phyloP scores from a whole-genome alignment of 2,329 filamentous ascomycete genomes.

The Aaosphaeria arxii region DNA sequence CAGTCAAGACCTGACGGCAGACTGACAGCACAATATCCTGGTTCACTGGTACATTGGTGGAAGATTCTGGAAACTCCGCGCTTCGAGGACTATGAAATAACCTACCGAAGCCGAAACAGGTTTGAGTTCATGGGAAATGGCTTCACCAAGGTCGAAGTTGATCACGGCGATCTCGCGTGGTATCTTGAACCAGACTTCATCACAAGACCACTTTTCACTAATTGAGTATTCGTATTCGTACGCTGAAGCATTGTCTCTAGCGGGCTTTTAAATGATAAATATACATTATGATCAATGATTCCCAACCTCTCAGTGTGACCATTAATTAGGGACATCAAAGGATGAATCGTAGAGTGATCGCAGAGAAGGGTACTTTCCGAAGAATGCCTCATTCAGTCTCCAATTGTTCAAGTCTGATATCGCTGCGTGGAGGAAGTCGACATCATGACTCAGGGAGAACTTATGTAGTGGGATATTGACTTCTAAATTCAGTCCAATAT shows the following conservation, averaged over 20 bases:
- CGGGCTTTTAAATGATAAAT: too few species aligned
- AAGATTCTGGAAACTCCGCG: neutral
- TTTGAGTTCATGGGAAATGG: neutral
- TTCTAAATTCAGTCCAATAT: neutral
- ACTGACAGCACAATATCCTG: neutral
- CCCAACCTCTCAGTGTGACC: too few species aligned
- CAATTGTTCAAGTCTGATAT: neutral
- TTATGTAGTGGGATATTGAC: neutral
- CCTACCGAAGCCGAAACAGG: neutral
- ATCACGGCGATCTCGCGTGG: neutral
- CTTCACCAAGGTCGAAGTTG: neutral
- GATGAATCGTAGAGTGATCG: too few species aligned
- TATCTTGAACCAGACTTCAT: neutral
- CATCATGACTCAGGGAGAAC: neutral
- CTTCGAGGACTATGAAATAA: neutral
- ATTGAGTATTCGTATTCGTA: neutral
- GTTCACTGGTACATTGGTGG: neutral
- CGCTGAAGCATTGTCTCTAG: too few species aligned
- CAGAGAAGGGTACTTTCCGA: neutral
- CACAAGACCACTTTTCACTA: neutral
- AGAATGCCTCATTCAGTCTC: neutral
- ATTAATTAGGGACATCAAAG: too few species aligned
- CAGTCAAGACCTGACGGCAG: neutral
- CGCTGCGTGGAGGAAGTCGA: neutral
- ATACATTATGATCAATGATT: too few species aligned